phyloP scores from a whole-genome alignment of 2,329 filamentous ascomycete species.

The Colletotrichum limetticola region DNA sequence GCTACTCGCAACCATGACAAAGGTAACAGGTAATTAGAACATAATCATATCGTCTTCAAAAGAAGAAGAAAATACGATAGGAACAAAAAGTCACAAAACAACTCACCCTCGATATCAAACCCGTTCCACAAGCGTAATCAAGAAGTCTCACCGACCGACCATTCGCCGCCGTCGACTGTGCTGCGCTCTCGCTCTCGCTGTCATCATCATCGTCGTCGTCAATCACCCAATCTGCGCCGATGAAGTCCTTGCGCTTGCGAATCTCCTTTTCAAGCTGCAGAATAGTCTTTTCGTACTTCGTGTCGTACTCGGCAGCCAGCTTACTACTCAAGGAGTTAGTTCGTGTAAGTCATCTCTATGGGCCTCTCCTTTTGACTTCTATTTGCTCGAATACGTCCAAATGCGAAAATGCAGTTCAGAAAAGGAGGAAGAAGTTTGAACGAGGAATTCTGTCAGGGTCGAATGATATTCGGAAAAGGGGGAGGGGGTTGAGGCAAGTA shows the following conservation, averaged over 20 bases:
- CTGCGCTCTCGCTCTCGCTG: constrained; percentile 8
- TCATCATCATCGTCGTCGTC: constrained; percentile 45
- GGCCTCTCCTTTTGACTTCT: background rate
- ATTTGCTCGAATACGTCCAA: background rate
- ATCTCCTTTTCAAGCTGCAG: constrained; percentile 65
- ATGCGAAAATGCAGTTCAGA: background rate
- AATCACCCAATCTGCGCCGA: constrained; percentile 67
- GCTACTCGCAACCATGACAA: background rate
- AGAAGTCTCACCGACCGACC: constrained; percentile 61
- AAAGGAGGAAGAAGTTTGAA: background rate
- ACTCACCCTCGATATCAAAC: constrained; percentile 71
- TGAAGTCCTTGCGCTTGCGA: constrained; percentile 65
- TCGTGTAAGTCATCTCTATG: background rate
- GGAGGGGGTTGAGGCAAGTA: no score
- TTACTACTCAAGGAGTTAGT: constrained; percentile 50
- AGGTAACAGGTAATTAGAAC: background rate
- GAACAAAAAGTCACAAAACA: background rate
- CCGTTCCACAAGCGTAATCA: constrained; percentile 83
- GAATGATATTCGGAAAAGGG: no score
- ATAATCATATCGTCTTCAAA: no score
- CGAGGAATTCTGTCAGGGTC: background rate
- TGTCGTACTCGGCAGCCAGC: constrained; percentile 66
- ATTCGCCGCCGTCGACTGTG: background rate
- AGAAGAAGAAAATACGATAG: no score
- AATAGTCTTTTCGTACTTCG: constrained; percentile 64